Evolutionary conservation across 345 rosid species (phyloP), one percentile per base, ranked within the genome.

Genomic region (Salix exigua): DNA sequence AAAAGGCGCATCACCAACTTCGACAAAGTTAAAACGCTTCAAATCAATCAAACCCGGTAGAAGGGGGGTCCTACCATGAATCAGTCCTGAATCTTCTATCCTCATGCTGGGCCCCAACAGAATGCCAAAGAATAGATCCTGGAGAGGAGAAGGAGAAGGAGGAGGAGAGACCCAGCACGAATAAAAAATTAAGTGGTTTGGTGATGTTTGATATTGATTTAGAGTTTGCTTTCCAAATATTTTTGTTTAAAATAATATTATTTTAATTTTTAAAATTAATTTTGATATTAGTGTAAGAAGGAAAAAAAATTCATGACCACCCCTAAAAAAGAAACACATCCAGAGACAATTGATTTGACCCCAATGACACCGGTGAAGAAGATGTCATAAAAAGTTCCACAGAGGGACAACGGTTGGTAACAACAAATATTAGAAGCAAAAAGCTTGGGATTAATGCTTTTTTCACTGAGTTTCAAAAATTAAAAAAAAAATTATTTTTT

Each of bases 391-490:
- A 64, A 82, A 82, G 77, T 73, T 79, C 50, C 73, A 65, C 71
- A 82, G 80, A 85, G 82, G 79, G 77, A 73, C 67, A 80, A 79
- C 80, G 80, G 85, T 84, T 82, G 91, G 85, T 79, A 78, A 76
- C 88, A 84, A 9, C 28, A 55, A 8, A 77, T 74, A 78, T 67
- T 35, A 72, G 75, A 83, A 83, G 82, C 82, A 76, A 79, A 61
- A n/a, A 6, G 16, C 35, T 33, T 33, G 0, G 5, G 35, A 33
- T 33, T 33, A 33, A 6, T 0, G 35, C 4, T 4, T 28, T 28
- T 28, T 28, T 28, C 28, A 28, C 0, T 28, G 30, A 1, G 30
- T 28, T 28, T 28, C 0, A 28, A 28, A 28, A 28, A 28, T 28
- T 31, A n/a, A n/a, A n/a, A n/a, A n/a, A n/a, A n/a, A n/a, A n/a